A percentile compares a stretch with the other conserved stretches of the same genome.
Conservation (phyloP, 257 asterid genomes). For the Salvia splendens region DNA sequence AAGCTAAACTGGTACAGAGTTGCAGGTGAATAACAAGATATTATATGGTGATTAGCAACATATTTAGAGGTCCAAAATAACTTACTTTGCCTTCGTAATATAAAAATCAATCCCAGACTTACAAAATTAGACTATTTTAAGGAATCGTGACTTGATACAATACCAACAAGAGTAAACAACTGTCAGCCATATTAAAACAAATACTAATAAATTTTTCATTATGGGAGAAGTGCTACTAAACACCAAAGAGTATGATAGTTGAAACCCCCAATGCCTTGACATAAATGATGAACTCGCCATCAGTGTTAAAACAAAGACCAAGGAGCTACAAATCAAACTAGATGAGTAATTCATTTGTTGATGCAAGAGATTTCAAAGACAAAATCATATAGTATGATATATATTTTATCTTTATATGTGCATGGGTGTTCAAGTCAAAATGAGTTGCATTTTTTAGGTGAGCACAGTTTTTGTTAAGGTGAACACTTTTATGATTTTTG, state of each 20-base stretch:
- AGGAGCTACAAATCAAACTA: constrained; percentile 12
- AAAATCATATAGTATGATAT: background rate
- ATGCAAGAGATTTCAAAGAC: background rate
- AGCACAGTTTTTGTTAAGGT: constrained; percentile 10
- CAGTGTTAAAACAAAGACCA: constrained; percentile 3
- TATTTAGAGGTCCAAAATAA: background rate
- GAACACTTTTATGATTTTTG: background rate
- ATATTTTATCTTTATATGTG: background rate
- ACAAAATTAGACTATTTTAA: background rate
- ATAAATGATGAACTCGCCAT: background rate
- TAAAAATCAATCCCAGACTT: no score
- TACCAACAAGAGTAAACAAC: constrained; percentile 5
- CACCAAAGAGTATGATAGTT: no score
- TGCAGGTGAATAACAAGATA: constrained; percentile 1
- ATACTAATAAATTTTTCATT: no score
- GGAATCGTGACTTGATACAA: background rate
- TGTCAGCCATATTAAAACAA: background rate
- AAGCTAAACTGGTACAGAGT: background rate
- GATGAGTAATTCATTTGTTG: background rate
- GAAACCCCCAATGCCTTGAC: no score
- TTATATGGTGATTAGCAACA: background rate
- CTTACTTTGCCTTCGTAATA: background rate
- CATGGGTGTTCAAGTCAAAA: background rate
- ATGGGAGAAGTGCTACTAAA: no score
- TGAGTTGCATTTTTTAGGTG: background rate